These are phyloP conservation scores for Citrus sp. DNA, from an alignment of 345 rosid species.

Conservation along the genomic window DNA sequence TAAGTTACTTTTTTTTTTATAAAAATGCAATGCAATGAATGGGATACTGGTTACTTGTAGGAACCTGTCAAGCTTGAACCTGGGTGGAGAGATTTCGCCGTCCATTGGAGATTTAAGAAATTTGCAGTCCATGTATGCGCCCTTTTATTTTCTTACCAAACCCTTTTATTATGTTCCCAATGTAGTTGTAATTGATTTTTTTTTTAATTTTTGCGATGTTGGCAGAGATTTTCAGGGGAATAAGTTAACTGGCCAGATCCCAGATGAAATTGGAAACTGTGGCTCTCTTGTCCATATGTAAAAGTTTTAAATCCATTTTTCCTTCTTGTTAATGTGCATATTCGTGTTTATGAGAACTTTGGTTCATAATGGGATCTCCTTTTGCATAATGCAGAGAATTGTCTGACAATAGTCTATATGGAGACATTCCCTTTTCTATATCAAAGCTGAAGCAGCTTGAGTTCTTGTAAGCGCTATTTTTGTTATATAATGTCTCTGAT, in stretches of 20 bases:
- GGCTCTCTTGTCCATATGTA: slow-evolving; percentile 62
- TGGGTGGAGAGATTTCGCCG: slow-evolving; percentile 90
- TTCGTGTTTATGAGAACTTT: neutral
- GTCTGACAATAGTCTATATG: slow-evolving; percentile 62
- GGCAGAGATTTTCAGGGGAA: slow-evolving; percentile 84
- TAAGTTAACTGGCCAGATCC: slow-evolving; percentile 76
- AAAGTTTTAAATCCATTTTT: neutral
- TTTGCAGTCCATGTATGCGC: slow-evolving; percentile 66
- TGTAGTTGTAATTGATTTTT: too few species aligned
- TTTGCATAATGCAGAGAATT: slow-evolving; percentile 53
- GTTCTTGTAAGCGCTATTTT: slow-evolving; percentile 36
- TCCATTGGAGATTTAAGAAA: slow-evolving; percentile 73
- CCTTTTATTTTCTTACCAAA: neutral
- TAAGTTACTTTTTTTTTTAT: neutral
- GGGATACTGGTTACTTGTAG: slow-evolving; percentile 22
- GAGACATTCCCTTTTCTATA: slow-evolving; percentile 87
- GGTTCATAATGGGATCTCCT: neutral
- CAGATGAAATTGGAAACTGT: slow-evolving; percentile 93
- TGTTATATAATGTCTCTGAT: too few species aligned
- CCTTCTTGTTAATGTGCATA: neutral
- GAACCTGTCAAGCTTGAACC: slow-evolving; percentile 69
- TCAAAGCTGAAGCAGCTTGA: slow-evolving; percentile 84
- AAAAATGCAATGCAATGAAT: too few species aligned
- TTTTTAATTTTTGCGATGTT: neutral
- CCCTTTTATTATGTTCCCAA: neutral